Evolutionary conservation across 2,329 filamentous ascomycete species (phyloP).

Genomic region (Graphilbum fragrans): DNA sequence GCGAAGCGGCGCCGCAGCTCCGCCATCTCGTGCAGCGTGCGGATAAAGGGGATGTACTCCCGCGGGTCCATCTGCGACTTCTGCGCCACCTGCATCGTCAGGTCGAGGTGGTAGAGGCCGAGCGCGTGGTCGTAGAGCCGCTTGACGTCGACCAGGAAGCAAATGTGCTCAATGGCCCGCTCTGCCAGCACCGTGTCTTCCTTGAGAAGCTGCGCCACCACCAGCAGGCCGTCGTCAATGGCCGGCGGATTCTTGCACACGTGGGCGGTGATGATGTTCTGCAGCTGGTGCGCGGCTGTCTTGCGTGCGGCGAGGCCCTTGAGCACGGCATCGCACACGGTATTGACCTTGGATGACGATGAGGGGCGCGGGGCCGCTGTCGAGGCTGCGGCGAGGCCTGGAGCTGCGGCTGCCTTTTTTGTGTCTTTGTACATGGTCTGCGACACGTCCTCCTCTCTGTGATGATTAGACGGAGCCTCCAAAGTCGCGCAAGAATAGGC

Average conservation of each 20-base stretch:
- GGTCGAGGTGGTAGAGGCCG: conserved; percentile 81
- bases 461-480: neutral
- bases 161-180: conserved; percentile 89
- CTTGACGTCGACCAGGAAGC: conserved; percentile 91
- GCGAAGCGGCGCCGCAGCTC: conserved; percentile 62
- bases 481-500: neutral
- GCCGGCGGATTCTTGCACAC: conserved; percentile 90
- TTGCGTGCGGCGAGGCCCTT: conserved; percentile 45
- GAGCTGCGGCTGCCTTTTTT: conserved; percentile 18
- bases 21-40: conserved; percentile 66
- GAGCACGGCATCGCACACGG: conserved; percentile 77
- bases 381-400: neutral
- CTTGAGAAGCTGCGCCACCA: conserved; percentile 64
- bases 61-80: conserved; percentile 91
- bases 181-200: conserved; percentile 64
- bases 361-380: neutral
- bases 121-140: conserved; percentile 82
- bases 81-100: conserved; percentile 83
- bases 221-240: conserved; percentile 67
- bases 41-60: conserved; percentile 91
- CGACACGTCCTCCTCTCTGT: conserved; percentile 79
- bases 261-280: conserved; percentile 89
- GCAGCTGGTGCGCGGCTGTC: conserved; percentile 50
- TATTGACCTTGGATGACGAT: conserved; percentile 59
- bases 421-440: conserved; percentile 91